Conservation (phyloP, 78 protist species). For the Dictyostelium citrinum region DNA sequence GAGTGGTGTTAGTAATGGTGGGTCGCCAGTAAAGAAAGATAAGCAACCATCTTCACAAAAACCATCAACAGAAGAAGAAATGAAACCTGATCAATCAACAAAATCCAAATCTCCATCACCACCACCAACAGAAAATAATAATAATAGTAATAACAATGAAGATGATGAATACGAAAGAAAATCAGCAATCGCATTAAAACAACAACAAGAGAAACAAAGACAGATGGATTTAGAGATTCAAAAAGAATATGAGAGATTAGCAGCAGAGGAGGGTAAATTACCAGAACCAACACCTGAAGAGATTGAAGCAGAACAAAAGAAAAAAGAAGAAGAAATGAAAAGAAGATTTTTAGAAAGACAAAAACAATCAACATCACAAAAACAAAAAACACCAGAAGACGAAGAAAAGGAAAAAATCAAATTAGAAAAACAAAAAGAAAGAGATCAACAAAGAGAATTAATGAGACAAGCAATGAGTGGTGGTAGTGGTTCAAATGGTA, state of each 20-base stretch:
- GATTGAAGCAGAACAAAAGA: constrained; percentile 7
- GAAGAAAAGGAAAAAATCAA: constrained; percentile 42
- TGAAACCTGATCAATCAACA: background rate
- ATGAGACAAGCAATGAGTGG: constrained; percentile 19
- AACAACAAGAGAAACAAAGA: constrained; percentile 44
- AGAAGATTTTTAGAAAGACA: constrained; percentile 49
- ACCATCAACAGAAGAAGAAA: background rate
- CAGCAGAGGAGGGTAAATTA: background rate
- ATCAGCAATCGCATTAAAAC: background rate
- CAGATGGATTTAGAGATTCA: constrained; percentile 44
- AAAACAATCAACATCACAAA: background rate
- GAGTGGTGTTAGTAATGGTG: background rate
- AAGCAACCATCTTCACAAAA: no score
- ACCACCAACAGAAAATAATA: background rate
- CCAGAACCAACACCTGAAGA: constrained; percentile 16
- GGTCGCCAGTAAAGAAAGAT: background rate
- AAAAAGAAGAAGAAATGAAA: constrained; percentile 31
- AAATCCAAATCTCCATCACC: background rate
- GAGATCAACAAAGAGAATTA: constrained; percentile 24
- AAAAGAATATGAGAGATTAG: constrained; percentile 51
- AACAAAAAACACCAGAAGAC: constrained; percentile 31
- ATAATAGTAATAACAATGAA: background rate
- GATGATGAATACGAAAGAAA: constrained; percentile 53
- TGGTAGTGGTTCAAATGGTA: background rate
- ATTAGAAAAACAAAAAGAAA: constrained; percentile 40